Evolutionary conservation across 306 rosid genomes (phyloP), one percentile per base, ranked within the genome.

Genomic region (Cucurbita moschata): DNA sequence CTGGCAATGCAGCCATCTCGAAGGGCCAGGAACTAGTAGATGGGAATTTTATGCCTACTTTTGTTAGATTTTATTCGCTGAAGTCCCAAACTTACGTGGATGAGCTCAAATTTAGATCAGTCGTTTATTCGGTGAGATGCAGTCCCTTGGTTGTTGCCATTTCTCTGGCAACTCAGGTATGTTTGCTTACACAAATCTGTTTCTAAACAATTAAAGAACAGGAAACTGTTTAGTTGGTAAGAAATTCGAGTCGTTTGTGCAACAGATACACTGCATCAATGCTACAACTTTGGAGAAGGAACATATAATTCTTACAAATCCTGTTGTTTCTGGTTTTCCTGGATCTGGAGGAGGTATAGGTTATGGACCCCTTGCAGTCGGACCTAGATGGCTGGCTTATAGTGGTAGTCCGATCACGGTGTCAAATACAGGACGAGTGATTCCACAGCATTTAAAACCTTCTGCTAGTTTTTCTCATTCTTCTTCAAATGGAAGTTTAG

Each of bases 361-460:
- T 67, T 89, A 84, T 67, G 99, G 99, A 77, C 96, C 99, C 65
- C 96, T 95, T 79, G 99, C 99, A 0, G 85, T 91, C 66, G 99
- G 99, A 53, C 83, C 96, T 37, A 87, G 99, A 83, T 95, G 97
- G 99, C 71, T 95, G 64, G 99, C 99, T 76, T 95, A 95, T 67
- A 95, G 97, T 83, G 97, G 97, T 79, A 82, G 88, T 63, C 91
- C 90, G 3, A 83, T 88, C 74, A 78, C 72, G 12, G 77, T 75
- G 35, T 81, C 87, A 40, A 78, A 79, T 85, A 72, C 87, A 0
- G 96, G 90, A 60, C 88, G 87, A 72, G 96, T 95, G 26, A 87
- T 74, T 43, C 96, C 91, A 4, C 93, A 95, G 68, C 91, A 95
- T 71, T 76, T 95, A 82, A 81, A 79, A 37, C 81, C 88, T 80